A percentile compares a stretch with the other conserved stretches of the same genome.
Evolutionary conservation across 106 monocot species (phyloP).

Genomic region (Posidonia australis): DNA sequence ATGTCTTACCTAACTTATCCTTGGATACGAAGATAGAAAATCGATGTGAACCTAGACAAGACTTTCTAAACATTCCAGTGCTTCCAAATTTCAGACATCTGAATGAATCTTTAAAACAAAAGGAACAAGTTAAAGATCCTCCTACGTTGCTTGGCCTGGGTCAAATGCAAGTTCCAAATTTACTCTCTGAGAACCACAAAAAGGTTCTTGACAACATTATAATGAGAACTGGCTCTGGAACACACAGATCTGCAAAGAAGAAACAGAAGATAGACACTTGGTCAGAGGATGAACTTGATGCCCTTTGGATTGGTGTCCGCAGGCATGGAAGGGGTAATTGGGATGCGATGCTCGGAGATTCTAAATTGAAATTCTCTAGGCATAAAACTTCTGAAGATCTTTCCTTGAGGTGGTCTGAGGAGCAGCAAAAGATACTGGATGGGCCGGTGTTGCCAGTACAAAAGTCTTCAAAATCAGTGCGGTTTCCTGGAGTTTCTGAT

Average conservation of each 20-base stretch:
- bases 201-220: slow-evolving; percentile 82
- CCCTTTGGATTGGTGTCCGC: slow-evolving; percentile 95
- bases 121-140: slow-evolving; percentile 33
- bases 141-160: slow-evolving; percentile 43
- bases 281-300: slow-evolving; percentile 97
- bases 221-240: slow-evolving; percentile 46
- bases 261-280: slow-evolving; percentile 49
- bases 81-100: slow-evolving; percentile 41
- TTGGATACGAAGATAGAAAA: slow-evolving; percentile 33
- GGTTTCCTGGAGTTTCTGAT: slow-evolving; percentile 43
- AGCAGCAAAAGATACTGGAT: slow-evolving; percentile 73
- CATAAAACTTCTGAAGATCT: slow-evolving; percentile 54
- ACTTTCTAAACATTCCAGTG: slow-evolving; percentile 41
- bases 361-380: slow-evolving; percentile 62
- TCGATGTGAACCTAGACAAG: slow-evolving; percentile 14
- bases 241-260: slow-evolving; percentile 46
- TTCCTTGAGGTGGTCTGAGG: slow-evolving; percentile 58
- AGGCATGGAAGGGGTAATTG: slow-evolving; percentile 94
- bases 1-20: slow-evolving; percentile 49
- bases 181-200: slow-evolving; percentile 69
- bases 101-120: slow-evolving; percentile 42
- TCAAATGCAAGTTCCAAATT: slow-evolving; percentile 23
- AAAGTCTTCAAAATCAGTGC: slow-evolving; percentile 24
- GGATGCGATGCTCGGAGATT: slow-evolving; percentile 76
- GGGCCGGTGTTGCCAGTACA: slow-evolving; percentile 23